Evolutionary conservation across 768 basidiomycete genomes (phyloP).

Genomic region (Leucosporidium yakuticum): DNA sequence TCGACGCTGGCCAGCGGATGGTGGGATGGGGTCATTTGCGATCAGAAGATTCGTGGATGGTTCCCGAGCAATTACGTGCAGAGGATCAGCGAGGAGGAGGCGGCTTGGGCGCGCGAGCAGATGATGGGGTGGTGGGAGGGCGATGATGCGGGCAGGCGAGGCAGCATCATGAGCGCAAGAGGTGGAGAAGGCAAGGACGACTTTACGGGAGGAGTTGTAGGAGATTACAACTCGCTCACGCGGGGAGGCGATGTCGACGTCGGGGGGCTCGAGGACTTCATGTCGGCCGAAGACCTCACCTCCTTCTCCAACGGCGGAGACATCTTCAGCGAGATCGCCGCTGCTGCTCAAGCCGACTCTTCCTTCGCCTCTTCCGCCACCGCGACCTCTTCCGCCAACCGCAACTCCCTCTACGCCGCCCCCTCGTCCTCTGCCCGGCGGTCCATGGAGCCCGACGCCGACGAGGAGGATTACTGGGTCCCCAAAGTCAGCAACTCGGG

Average conservation of each 20-base stretch:
- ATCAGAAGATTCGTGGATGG: slow-evolving; percentile 81
- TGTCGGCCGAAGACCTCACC: slow-evolving; percentile 21
- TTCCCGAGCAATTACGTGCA: slow-evolving; percentile 95
- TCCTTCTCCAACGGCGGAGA: slow-evolving; percentile 35
- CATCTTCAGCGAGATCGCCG: slow-evolving; percentile 39
- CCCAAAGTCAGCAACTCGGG: slow-evolving; percentile 75
- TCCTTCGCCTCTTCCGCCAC: not conserved
- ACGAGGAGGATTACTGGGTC: slow-evolving; percentile 74
- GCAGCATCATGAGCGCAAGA: slow-evolving; percentile 7
- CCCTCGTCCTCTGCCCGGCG: not conserved
- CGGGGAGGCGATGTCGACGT: slow-evolving; percentile 5
- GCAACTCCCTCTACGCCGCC: not conserved
- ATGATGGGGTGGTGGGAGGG: slow-evolving; percentile 18
- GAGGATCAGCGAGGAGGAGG: slow-evolving; percentile 71
- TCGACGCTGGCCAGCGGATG: slow-evolving; percentile 87
- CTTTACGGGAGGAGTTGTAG: not conserved
- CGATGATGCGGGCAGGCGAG: not conserved
- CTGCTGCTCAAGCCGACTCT: slow-evolving; percentile 25
- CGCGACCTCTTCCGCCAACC: not conserved
- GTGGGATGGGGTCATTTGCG: slow-evolving; percentile 85
- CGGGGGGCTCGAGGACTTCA: slow-evolving; percentile 18
- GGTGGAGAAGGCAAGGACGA: slow-evolving; percentile 1
- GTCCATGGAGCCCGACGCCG: not conserved
- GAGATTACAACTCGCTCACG: not conserved
- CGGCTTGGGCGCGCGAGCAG: slow-evolving; percentile 36